Percentiles rank a stretch among this genome's conserved stretches.
Evolutionary conservation across 805 yeast genomes (phyloP).

Genomic region (Yueomyces sp.): DNA sequence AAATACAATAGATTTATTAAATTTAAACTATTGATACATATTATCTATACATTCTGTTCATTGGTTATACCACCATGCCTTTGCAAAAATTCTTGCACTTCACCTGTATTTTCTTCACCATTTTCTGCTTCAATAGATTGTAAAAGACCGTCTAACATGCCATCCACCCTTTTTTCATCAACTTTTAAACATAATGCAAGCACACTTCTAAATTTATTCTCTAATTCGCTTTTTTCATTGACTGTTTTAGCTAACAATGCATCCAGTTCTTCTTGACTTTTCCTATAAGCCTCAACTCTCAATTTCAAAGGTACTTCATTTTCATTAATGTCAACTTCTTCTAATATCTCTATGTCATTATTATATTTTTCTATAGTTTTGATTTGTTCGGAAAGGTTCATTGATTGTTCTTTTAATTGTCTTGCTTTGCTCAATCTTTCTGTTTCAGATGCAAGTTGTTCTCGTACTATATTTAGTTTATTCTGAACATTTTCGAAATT

Average conservation of each 20-base stretch:
- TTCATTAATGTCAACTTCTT: no score
- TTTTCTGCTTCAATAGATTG: slow-evolving; percentile 45
- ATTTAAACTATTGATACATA: no score
- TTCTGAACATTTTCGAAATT: background rate
- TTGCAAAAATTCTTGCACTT: background rate
- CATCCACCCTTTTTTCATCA: slow-evolving; percentile 66
- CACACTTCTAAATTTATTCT: slow-evolving; percentile 72
- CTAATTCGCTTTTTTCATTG: slow-evolving; percentile 42
- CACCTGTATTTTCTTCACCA: background rate
- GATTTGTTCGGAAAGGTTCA: background rate
- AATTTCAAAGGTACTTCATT: slow-evolving; percentile 36
- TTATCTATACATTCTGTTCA: no score
- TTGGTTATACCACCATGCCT: background rate
- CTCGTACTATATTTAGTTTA: background rate
- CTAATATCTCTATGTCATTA: background rate
- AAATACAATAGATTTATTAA: no score
- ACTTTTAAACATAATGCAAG: slow-evolving; percentile 86
- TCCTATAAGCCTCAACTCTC: slow-evolving; percentile 64
- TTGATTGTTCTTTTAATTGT: background rate
- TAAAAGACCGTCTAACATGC: slow-evolving; percentile 67
- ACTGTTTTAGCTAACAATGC: slow-evolving; percentile 39
- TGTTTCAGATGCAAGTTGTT: background rate
- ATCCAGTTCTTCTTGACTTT: slow-evolving; percentile 47
- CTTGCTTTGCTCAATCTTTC: background rate
- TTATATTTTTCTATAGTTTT: no score